Evolutionary conservation across 345 rosid species (phyloP).

Genomic region (Dimocarpus longan): DNA sequence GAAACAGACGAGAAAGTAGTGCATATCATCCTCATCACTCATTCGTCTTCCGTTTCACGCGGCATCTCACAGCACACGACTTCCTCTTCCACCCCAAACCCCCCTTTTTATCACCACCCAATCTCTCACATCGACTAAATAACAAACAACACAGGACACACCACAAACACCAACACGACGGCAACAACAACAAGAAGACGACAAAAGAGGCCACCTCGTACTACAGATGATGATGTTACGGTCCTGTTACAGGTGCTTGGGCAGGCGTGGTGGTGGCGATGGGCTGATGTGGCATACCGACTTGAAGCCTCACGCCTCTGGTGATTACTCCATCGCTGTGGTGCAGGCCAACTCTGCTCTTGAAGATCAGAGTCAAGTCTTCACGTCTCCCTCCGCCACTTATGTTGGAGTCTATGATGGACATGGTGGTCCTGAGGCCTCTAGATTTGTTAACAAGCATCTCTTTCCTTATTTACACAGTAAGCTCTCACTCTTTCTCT

Average conservation of each 20-base stretch:
- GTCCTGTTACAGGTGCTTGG: constrained; percentile 64
- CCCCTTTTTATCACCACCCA: neutral
- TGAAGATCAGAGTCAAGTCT: constrained; percentile 95
- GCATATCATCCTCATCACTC: constrained; percentile 10
- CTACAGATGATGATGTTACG: constrained; percentile 54
- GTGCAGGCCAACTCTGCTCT: constrained; percentile 84
- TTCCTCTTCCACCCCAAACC: neutral
- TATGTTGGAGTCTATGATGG: constrained; percentile 93
- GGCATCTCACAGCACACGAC: constrained; percentile 34
- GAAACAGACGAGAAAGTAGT: neutral
- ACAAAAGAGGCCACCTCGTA: neutral
- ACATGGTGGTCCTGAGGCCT: constrained; percentile 98
- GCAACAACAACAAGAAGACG: neutral
- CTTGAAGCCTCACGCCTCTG: constrained; percentile 74
- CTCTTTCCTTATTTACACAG: constrained; percentile 80
- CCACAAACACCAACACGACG: neutral
- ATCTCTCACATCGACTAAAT: neutral
- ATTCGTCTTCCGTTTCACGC: constrained; percentile 51
- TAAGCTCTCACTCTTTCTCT: constrained; percentile 32
- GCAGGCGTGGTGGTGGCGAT: constrained; percentile 59
- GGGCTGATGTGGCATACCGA: constrained; percentile 83
- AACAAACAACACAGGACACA: too few species aligned
- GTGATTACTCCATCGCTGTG: constrained; percentile 94
- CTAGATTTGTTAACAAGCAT: constrained; percentile 83
- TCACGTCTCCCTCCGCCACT: constrained; percentile 71